phyloP scores from a whole-genome alignment of 164 flowering plant species.

The Piper betle region DNA sequence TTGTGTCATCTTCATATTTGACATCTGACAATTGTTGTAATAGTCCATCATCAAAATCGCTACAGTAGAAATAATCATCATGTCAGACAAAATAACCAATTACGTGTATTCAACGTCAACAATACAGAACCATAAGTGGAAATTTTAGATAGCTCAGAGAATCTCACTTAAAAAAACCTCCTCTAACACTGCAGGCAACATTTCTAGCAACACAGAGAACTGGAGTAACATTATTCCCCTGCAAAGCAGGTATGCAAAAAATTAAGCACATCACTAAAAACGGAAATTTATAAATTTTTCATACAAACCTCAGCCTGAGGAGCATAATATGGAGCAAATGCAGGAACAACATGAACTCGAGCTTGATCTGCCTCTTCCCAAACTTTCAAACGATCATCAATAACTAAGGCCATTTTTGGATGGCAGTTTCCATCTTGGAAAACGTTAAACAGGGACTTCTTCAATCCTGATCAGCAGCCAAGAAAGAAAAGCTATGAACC shows the following conservation, averaged over 20 bases:
- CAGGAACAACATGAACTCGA: slow-evolving; percentile 97
- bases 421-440: slow-evolving; percentile 85
- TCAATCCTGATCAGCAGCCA: slow-evolving; percentile 35
- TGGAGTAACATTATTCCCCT: slow-evolving; percentile 78
- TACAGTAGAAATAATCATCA: slow-evolving; percentile 14
- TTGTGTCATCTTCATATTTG: slow-evolving; percentile 62
- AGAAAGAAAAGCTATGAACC: no score
- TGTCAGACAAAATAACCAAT: neutral
- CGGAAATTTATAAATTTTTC: neutral
- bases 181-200: slow-evolving; percentile 98
- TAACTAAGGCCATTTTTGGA: slow-evolving; percentile 97
- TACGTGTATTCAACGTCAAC: no score
- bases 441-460: slow-evolving; percentile 84
- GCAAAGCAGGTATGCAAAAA: slow-evolving; percentile 12
- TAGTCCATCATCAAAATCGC: slow-evolving; percentile 90
- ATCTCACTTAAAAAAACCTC: slow-evolving; percentile 94
- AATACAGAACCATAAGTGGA: neutral
- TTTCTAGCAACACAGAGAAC: slow-evolving; percentile 93
- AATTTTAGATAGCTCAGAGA: neutral
- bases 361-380: slow-evolving; percentile 99
- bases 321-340: slow-evolving; percentile 98
- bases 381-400: slow-evolving; percentile 97
- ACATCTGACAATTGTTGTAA: slow-evolving; percentile 56
- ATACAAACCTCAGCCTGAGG: slow-evolving; percentile 89
- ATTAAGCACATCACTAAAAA: neutral